Evolutionary conservation across 2,329 filamentous ascomycete species (phyloP), one percentile per base, ranked within the genome.

Genomic region (Aspergillus cejpii): DNA sequence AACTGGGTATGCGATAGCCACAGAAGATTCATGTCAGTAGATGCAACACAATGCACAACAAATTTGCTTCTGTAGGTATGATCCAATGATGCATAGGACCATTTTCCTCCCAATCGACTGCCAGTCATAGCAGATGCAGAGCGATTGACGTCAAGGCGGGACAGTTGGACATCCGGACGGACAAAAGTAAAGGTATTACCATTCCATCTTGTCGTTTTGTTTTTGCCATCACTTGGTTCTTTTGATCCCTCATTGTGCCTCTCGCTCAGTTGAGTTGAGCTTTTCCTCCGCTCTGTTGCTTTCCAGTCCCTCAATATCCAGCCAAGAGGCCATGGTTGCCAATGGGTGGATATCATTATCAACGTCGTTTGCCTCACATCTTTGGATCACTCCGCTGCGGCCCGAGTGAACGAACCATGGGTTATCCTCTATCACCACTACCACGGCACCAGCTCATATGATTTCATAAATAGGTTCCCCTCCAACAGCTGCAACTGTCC

Each of bases 401-500:
- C 43, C 43, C 43, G 37, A 20, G 12, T 20, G 4, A 11, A 10
- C 6, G 43, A 37, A 42, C 44, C 43, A 26, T 44, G 42, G 42
- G 23, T 39, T 23, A 19, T 28, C 12, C 26, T 39, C n/a, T 8
- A 4, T 24, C 23, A 24, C 23, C n/a, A n/a, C n/a, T n/a, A n/a
- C n/a, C n/a, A n/a, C n/a, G n/a, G n/a, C n/a, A n/a, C n/a, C n/a
- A n/a, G n/a, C n/a, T n/a, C n/a, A n/a, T n/a, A n/a, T n/a, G n/a
- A n/a, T n/a, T n/a, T n/a, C n/a, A n/a, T n/a, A n/a, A n/a, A n/a
- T n/a, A n/a, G n/a, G n/a, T n/a, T n/a, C n/a, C n/a, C n/a, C n/a
- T n/a, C n/a, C 6, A 27, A 41, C 33, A 38, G 33, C 23, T 54
- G 51, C 31, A 50, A 49, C 41, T 66, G 63, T 31, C 59, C 62